These are phyloP conservation scores for Papiliotrema flavescens DNA, from an alignment of 1,284 basidiomycete genomes.

Conservation along the genomic window DNA sequence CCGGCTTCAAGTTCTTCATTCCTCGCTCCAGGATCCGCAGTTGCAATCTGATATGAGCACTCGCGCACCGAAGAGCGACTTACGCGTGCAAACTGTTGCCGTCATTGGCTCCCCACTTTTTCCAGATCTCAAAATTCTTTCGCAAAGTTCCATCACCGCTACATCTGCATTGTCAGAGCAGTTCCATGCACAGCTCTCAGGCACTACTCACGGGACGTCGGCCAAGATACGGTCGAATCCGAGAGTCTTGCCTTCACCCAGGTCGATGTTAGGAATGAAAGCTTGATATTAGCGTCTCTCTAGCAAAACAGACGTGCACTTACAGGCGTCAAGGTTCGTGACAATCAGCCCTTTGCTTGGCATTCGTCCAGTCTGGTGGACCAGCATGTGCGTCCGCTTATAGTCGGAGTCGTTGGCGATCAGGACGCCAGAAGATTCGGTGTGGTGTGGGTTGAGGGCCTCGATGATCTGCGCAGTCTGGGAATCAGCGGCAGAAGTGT, in stretches of 20 bases:
- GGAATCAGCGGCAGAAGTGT: not conserved
- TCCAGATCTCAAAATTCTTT: constrained; percentile 96
- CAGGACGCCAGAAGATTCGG: constrained; percentile 42
- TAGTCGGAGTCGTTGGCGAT: constrained; percentile 61
- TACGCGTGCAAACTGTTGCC: constrained; percentile 87
- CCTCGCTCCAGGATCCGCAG: constrained; percentile 86
- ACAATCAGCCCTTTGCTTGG: constrained; percentile 91
- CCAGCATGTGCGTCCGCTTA: constrained; percentile 93
- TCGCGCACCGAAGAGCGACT: constrained; percentile 26
- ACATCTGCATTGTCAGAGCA: constrained; percentile 47
- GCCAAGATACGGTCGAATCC: constrained; percentile 91
- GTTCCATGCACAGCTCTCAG: not conserved
- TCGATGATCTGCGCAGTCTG: constrained; percentile 49
- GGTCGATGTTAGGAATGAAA: constrained; percentile 71
- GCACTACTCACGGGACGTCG: constrained; percentile 74
- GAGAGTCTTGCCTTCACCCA: constrained; percentile 53
- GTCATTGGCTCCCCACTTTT: constrained; percentile 81
- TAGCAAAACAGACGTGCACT: constrained; percentile 6
- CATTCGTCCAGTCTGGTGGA: constrained; percentile 93
- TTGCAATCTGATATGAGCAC: constrained; percentile 56
- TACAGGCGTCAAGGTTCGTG: constrained; percentile 87
- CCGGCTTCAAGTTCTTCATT: constrained; percentile 81
- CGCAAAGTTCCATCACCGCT: constrained; percentile 94
- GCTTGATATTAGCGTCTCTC: constrained; percentile 35
- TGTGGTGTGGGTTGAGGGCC: constrained; percentile 48